Percentiles rank a stretch among this genome's conserved stretches.
phyloP scores from a whole-genome alignment of 495 filamentous ascomycete species.

The Penicillium mononematosum region DNA sequence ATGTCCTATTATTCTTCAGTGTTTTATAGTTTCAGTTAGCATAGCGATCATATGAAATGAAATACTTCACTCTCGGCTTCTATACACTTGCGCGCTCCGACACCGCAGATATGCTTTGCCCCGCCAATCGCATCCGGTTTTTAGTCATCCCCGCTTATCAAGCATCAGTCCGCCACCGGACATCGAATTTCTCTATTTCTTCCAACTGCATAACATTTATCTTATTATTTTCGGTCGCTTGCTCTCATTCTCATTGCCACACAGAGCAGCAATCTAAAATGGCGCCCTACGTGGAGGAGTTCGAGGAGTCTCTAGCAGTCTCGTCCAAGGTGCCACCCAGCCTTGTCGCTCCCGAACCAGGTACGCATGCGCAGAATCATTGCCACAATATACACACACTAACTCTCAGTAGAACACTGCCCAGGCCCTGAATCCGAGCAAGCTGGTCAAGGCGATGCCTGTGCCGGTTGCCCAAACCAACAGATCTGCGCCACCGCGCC shows the following conservation, averaged over 20 bases:
- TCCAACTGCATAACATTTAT: conserved; percentile 3
- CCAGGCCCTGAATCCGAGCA: conserved; percentile 86
- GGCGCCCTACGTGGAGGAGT: conserved; percentile 71
- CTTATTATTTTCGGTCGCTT: conserved; percentile 1
- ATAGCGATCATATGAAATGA: background rate
- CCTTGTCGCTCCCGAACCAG: conserved; percentile 90
- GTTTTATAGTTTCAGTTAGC: background rate
- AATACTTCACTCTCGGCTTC: background rate
- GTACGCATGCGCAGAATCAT: conserved; percentile 34
- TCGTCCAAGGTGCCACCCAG: conserved; percentile 69
- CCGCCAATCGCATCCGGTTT: conserved; percentile 35
- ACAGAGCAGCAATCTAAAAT: conserved; percentile 36
- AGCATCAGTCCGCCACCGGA: conserved; percentile 33
- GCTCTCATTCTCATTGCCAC: background rate
- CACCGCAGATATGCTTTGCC: conserved; percentile 24
- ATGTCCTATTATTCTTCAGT: background rate
- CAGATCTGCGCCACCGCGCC: conserved; percentile 89
- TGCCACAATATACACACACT: background rate
- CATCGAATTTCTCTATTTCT: conserved; percentile 19
- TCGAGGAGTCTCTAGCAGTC: conserved; percentile 64
- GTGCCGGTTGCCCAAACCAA: conserved; percentile 94
- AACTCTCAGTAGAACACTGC: conserved; percentile 67
- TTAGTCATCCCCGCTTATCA: conserved; percentile 48
- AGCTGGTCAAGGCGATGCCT: conserved; percentile 84
- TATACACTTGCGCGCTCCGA: conserved; percentile 18